Evolutionary conservation across 1,284 basidiomycete species (phyloP).

Genomic region (Rhodotorula sp.): DNA sequence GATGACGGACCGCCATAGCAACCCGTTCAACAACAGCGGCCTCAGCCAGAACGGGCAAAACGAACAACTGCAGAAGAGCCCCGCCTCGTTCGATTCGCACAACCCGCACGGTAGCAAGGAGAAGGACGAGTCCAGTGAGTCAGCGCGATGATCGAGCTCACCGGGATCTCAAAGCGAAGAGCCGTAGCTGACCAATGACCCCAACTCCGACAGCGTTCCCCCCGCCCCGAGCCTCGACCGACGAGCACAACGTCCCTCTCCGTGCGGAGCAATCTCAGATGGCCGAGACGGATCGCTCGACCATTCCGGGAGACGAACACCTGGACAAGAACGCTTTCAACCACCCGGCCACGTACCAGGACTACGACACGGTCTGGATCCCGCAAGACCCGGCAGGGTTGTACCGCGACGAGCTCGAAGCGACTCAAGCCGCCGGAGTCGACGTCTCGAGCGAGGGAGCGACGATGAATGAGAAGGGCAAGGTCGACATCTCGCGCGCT

Average conservation of each 20-base stretch:
- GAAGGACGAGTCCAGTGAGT: conserved; percentile 39
- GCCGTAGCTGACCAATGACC: conserved; percentile 46
- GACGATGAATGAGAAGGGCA: conserved; percentile 39
- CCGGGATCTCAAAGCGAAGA: too few species aligned
- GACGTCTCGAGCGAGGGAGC: conserved; percentile 37
- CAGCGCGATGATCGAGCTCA: too few species aligned
- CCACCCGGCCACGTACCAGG: conserved; percentile 43
- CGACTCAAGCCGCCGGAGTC: conserved; percentile 46
- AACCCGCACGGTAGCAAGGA: conserved; percentile 37
- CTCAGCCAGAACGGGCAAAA: neutral
- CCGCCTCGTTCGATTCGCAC: conserved; percentile 6
- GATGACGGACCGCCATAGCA: conserved; percentile 44
- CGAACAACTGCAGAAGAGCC: neutral
- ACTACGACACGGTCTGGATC: conserved; percentile 72
- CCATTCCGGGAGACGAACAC: conserved; percentile 30
- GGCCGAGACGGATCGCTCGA: conserved; percentile 8
- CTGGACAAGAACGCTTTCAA: conserved; percentile 42
- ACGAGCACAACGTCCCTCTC: conserved; percentile 12
- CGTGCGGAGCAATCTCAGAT: neutral
- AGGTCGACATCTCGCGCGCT: conserved; percentile 28
- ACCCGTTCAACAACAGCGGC: conserved; percentile 62
- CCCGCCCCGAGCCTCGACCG: conserved; percentile 62
- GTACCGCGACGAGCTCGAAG: conserved; percentile 62
- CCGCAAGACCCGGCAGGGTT: conserved; percentile 69
- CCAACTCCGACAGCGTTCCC: conserved; percentile 61